phyloP scores from a whole-genome alignment of 1,284 basidiomycete genomes.

The Ustilago tritici region DNA sequence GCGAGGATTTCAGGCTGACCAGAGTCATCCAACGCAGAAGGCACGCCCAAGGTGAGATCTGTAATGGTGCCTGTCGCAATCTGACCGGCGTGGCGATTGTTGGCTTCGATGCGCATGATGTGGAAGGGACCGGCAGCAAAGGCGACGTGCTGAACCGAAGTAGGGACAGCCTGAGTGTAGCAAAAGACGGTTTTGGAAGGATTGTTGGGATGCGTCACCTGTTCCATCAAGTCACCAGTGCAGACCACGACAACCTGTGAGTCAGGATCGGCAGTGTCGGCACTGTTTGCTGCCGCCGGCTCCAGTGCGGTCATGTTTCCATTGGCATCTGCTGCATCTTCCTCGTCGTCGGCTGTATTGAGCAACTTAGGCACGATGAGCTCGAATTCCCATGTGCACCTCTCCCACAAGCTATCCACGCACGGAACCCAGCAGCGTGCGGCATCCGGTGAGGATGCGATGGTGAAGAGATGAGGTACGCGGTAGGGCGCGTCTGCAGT shows the following conservation, averaged over 20 bases:
- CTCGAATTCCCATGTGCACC: constrained; percentile 98
- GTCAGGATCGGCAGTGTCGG: constrained; percentile 48
- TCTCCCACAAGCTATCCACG: constrained; percentile 93
- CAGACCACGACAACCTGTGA: constrained; percentile 81
- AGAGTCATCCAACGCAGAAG: constrained; percentile 36
- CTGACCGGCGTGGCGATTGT: constrained; percentile 72
- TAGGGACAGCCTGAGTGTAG: constrained; percentile 87
- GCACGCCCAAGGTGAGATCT: constrained; percentile 21
- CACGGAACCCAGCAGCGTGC: constrained; percentile 98
- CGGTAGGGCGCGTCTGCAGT: constrained; percentile 85
- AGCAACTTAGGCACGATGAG: constrained; percentile 84
- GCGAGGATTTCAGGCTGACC: constrained; percentile 86
- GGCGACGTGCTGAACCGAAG: constrained; percentile 93
- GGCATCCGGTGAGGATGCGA: constrained; percentile 86
- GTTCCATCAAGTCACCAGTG: constrained; percentile 79
- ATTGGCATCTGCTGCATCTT: constrained; percentile 10
- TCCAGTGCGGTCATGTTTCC: constrained; percentile 13
- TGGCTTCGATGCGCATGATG: constrained; percentile 45
- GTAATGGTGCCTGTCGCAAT: constrained; percentile 74
- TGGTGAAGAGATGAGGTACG: constrained; percentile 86
- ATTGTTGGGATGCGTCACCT: constrained; percentile 87
- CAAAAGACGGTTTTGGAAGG: constrained; percentile 94
- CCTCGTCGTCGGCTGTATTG: constrained; percentile 65
- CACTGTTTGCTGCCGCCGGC: constrained; percentile 8
- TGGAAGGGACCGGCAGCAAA: constrained; percentile 93